These are phyloP conservation scores for Agaricus sinodeliciosus DNA, from an alignment of 768 basidiomycete genomes.

Conservation along the genomic window DNA sequence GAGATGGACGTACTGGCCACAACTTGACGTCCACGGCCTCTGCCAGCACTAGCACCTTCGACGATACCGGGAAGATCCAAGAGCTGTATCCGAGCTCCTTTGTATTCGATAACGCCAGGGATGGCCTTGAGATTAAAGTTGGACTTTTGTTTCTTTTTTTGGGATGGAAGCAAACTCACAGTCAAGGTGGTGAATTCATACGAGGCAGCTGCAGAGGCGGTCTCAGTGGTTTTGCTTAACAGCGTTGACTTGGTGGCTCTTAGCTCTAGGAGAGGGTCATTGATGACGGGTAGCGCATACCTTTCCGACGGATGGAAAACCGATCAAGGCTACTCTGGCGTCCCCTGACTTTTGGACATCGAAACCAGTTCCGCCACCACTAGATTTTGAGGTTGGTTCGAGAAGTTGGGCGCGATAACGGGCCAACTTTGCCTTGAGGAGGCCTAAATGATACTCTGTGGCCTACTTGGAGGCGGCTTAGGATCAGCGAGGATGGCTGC, in stretches of 20 bases:
- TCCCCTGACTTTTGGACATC: conserved; percentile 82
- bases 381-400: conserved; percentile 83
- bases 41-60: conserved; percentile 84
- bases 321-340: conserved; percentile 86
- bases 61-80: conserved; percentile 96
- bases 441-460: conserved; percentile 90
- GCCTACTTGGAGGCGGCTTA: conserved; percentile 44
- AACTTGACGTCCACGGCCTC: conserved; percentile 93
- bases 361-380: conserved; percentile 76
- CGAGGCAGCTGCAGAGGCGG: conserved; percentile 80
- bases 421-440: conserved; percentile 91
- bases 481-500: conserved; percentile 3
- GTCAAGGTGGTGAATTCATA: conserved; percentile 96
- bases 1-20: conserved; percentile 60
- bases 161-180: conserved; percentile 29
- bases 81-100: conserved; percentile 87
- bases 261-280: not conserved
- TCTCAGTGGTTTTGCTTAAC: conserved; percentile 87
- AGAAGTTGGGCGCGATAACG: conserved; percentile 93
- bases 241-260: conserved; percentile 65
- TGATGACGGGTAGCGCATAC: conserved; percentile 22
- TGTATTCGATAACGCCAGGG: conserved; percentile 94
- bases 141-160: not conserved
- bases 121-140: conserved; percentile 56
- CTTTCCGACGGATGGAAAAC: conserved; percentile 95